Percentiles rank a stretch among this genome's conserved stretches.
These are phyloP conservation scores for Cutaneotrichosporon sp. DNA, from an alignment of 1,284 basidiomycete species.

Conservation along the genomic window DNA sequence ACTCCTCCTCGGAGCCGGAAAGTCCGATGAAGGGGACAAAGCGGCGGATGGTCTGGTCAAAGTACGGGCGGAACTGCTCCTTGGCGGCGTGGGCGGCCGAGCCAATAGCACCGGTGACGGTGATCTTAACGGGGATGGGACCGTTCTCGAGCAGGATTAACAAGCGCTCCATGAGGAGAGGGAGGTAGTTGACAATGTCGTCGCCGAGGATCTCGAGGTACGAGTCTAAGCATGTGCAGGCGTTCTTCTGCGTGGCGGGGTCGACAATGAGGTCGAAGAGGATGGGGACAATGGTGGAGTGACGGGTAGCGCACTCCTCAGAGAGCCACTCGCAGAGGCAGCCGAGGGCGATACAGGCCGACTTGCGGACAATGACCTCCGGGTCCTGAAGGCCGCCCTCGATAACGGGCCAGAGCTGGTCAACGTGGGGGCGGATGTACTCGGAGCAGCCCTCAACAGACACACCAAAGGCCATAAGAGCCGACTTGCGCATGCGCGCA, in stretches of 20 bases:
- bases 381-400: conserved; percentile 80
- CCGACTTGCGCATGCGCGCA: conserved; percentile 75
- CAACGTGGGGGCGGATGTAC: conserved; percentile 92
- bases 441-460: conserved; percentile 97
- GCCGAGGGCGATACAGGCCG: conserved; percentile 88
- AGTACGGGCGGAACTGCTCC: conserved; percentile 88
- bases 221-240: conserved; percentile 94
- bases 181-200: conserved; percentile 79
- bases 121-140: conserved; percentile 80
- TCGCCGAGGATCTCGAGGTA: conserved; percentile 93
- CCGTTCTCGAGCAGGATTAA: conserved; percentile 82
- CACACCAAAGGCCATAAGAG: conserved; percentile 93
- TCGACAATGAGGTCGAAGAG: conserved; percentile 89
- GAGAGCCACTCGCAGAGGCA: conserved; percentile 98
- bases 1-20: conserved; percentile 66
- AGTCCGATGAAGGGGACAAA: conserved; percentile 80
- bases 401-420: conserved; percentile 89
- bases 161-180: conserved; percentile 92
- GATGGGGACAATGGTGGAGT: conserved; percentile 78
- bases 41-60: conserved; percentile 83
- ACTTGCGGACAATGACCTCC: conserved; percentile 84
- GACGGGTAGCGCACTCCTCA: conserved; percentile 83
- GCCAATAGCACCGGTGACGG: conserved; percentile 96
- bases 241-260: conserved; percentile 78
- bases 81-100: conserved; percentile 98